Percentiles rank a stretch among this genome's conserved stretches.
Conservation (phyloP, 140 eudicot genomes). For the Oenanthe javanica region DNA sequence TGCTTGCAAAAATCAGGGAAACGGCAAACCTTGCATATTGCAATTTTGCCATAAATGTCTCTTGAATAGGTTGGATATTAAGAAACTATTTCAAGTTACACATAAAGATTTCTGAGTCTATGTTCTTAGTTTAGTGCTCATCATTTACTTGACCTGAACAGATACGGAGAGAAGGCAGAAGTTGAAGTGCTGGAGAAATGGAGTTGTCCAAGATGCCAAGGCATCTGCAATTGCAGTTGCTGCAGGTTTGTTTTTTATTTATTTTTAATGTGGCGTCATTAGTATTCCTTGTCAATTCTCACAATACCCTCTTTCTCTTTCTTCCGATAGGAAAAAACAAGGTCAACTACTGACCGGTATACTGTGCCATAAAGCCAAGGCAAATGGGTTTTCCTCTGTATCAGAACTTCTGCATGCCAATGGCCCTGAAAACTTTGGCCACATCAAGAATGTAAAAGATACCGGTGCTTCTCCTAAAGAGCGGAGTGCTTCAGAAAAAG, state of each 20-base stretch:
- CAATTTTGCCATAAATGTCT: constrained; percentile 74
- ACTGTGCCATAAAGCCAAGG: constrained; percentile 56
- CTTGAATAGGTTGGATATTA: constrained; percentile 50
- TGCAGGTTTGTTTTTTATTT: constrained; percentile 50
- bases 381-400: constrained; percentile 80
- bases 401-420: constrained; percentile 61
- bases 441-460: constrained; percentile 29
- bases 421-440: constrained; percentile 32
- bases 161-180: constrained; percentile 88
- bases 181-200: constrained; percentile 50
- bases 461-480: constrained; percentile 32
- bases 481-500: constrained; percentile 24
- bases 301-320: neutral
- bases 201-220: constrained; percentile 86
- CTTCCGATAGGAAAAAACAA: constrained; percentile 50
- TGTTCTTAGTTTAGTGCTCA: neutral
- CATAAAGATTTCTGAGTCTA: neutral
- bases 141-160: constrained; percentile 16
- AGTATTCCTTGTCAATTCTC: constrained; percentile 2
- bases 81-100: neutral
- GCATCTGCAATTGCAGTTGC: constrained; percentile 81
- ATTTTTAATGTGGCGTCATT: neutral
- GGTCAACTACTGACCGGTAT: constrained; percentile 81
- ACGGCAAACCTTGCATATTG: constrained; percentile 52
- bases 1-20: constrained; percentile 55